These are phyloP conservation scores for Selaginella tamariscina DNA, from an alignment of 75 land plant species.

Conservation along the genomic window DNA sequence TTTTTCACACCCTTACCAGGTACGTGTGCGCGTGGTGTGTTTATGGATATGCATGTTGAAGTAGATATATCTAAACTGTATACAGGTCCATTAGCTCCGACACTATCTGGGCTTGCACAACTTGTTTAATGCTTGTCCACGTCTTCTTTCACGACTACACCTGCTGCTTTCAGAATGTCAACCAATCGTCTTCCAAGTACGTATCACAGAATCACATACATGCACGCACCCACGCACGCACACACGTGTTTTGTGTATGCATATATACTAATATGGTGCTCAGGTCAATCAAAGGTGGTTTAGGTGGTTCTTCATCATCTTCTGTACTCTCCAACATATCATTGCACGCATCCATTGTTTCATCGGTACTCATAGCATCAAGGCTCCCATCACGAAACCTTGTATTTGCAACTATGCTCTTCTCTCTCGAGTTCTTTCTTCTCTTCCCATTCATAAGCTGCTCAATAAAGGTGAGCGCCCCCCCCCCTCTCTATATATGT, in stretches of 20 bases:
- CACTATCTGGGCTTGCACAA: conserved; percentile 78
- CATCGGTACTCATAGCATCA: conserved; percentile 86
- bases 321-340: conserved; percentile 42
- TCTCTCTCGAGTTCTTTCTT: conserved; percentile 81
- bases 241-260: too few species aligned
- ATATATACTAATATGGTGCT: too few species aligned
- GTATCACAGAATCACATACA: too few species aligned
- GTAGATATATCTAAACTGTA: too few species aligned
- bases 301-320: too few species aligned
- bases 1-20: conserved; percentile 83
- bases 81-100: conserved; percentile 91
- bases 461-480: too few species aligned
- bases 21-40: too few species aligned
- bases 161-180: conserved; percentile 19
- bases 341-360: conserved; percentile 80
- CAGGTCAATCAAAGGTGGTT: too few species aligned
- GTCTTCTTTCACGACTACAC: conserved; percentile 85
- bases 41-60: too few species aligned
- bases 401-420: conserved; percentile 87
- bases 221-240: too few species aligned
- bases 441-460: conserved; percentile 69
- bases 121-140: conserved; percentile 60
- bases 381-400: conserved; percentile 71
- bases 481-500: too few species aligned
- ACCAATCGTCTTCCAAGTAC: too few species aligned